Base-by-base conservation (phyloP, 345 rosid species). In the Noccaea bulbosa region DNA sequence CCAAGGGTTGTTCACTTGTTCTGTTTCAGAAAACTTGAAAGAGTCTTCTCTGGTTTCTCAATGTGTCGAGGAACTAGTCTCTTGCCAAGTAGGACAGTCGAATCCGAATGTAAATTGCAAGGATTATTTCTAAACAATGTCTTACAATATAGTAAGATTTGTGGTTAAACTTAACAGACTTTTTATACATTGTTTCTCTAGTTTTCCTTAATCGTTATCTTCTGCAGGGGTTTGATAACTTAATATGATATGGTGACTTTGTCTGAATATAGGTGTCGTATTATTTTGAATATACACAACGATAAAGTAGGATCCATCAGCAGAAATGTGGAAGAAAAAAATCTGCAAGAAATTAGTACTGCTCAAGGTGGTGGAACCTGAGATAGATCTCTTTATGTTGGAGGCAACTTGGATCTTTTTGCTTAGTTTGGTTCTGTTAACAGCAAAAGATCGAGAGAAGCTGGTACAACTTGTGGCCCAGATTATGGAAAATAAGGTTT, bases 101-200 rank as follows among this genome's bases (percentile, higher is more conserved):
- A 37, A 56, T 38, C 33, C 6, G 33, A 57, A 56, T 35, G 47
- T 58, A 58, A 11, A 20, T 57, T 57, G 32, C 45, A 37, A 37
- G 9, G 45, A 37, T 16, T 35, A 2, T 57, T 37, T 0, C 0
- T 11, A 9, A 16, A 15, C 44, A 8, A 27, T 9, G 5, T 34
- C 33, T 3, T 57, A 32, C 47, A 38, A 11, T 11, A 11, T 11
- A 5, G 45, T 56, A 20, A 57, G 62, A 45, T 56, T 16, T 11
- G 34, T 58, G 22, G 3, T 38, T 20, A 33, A 33, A 6, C 32
- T 24, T 7, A 5, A 4, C 10, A 61, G 3, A 3, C 6, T 20
- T 40, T 7, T 7, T 7, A 20, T 38, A 16, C 34, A 30, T 43
- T 12, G 39, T 3, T 22, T 24, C 47, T 30, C 49, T 40, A 41